Conservation (phyloP, 2,329 filamentous ascomycete species). For the Colletotrichum orchidophilum region DNA sequence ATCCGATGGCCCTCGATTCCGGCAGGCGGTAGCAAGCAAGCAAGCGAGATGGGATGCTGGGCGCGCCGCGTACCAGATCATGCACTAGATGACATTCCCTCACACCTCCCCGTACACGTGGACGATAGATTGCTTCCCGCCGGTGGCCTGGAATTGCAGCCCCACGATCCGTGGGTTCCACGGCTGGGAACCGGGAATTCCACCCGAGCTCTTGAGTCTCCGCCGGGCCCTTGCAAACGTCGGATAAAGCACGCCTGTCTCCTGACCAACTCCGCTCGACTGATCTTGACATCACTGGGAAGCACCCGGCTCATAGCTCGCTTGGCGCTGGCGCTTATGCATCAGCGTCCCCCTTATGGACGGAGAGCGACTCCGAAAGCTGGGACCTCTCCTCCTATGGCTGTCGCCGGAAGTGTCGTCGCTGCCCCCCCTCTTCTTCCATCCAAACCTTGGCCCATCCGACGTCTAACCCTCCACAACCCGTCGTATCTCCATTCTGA, state of each 20-base stretch:
- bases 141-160: slow-evolving; percentile 13
- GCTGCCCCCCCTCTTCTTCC: neutral
- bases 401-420: slow-evolving; percentile 2
- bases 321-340: slow-evolving; percentile 27
- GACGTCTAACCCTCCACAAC: neutral
- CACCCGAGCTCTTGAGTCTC: neutral
- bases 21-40: neutral
- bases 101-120: slow-evolving; percentile 22
- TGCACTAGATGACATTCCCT: neutral
- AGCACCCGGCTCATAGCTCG: slow-evolving; percentile 4
- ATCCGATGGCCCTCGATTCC: neutral
- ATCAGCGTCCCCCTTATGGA: slow-evolving; percentile 7
- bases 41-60: slow-evolving; percentile 2
- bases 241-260: slow-evolving; percentile 20
- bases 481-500: slow-evolving; percentile 26
- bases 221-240: neutral
- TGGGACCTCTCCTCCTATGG: neutral
- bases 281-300: slow-evolving; percentile 32
- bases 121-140: slow-evolving; percentile 23
- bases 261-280: slow-evolving; percentile 22
- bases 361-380: slow-evolving; percentile 27
- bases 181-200: neutral
- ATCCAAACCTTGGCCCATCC: neutral
- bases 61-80: slow-evolving; percentile 1
- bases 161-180: slow-evolving; percentile 21